Base-by-base conservation (phyloP, 2,329 filamentous ascomycete species). In the Fusarium musae region DNA sequence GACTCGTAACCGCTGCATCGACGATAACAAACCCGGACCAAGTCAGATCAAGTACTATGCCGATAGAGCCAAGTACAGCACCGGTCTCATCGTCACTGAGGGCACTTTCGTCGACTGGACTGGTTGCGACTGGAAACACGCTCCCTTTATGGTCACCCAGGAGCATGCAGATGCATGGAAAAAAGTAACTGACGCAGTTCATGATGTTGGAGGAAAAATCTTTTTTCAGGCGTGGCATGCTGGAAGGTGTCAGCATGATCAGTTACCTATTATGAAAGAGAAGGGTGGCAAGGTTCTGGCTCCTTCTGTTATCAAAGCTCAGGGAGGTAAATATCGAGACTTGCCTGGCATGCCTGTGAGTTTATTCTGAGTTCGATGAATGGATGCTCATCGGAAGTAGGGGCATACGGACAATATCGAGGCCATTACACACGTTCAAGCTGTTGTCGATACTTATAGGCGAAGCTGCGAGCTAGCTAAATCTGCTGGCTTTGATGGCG, bases 181-280 rank as follows among this genome's bases (percentile, higher is more conserved):
- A 6, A 12, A 12, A 1, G 66, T 66, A 0, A 42, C 46, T 3
- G 49, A 63, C 3, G 50, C 63, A 0, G n/a, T 66, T 0, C 66
- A 69, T 15, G 43, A 49, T 0, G 44, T 5, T 9, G 21, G 63
- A 2, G 57, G 63, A 0, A 66, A 49, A 9, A 69, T 69, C 37
- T 57, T 67, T 5, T 69, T 67, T 6, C 66, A 69, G n/a, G 50
- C 63, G 5, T 69, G 63, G 66, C 66, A 69, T 39, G 40, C 63
- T 19, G 66, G 66, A 4, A 36, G 66, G 3, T 62, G 57, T 34
- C 66, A 69, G 28, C 57, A 69, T 26, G 63, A 69, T 17, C 15
- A 52, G 21, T 44, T 69, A 40, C 63, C 57, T 6, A 28, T 62
- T 2, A 49, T 69, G 52, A 58, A 62, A 12, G 39, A 47, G 2